phyloP scores from a whole-genome alignment of 352 stramenopile genomes.

The Thraustotheca clavata region DNA sequence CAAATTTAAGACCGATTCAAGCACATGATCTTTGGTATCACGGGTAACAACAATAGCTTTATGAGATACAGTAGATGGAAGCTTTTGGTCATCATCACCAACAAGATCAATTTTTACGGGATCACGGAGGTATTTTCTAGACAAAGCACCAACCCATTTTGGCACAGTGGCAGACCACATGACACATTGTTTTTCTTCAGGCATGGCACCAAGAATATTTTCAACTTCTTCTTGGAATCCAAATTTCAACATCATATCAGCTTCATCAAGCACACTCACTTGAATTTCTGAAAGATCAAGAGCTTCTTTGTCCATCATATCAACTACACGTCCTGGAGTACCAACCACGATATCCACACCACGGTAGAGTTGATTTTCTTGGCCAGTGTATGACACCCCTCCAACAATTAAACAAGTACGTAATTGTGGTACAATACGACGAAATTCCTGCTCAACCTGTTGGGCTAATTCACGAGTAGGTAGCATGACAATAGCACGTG shows the following conservation, averaged over 20 bases:
- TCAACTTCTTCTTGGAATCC: conserved; percentile 97
- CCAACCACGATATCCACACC: conserved; percentile 93
- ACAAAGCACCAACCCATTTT: conserved; percentile 92
- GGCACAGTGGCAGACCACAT: conserved; percentile 97
- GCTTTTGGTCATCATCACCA: conserved; percentile 73
- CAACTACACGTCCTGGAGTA: conserved; percentile 95
- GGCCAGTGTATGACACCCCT: conserved; percentile 87
- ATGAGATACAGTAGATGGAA: conserved; percentile 84
- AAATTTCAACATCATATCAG: conserved; percentile 98
- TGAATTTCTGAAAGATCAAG: conserved; percentile 86
- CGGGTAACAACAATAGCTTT: conserved; percentile 87
- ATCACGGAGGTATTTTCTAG: conserved; percentile 88
- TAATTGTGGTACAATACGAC: conserved; percentile 82
- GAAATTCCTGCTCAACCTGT: conserved; percentile 92
- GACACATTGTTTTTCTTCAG: conserved; percentile 79
- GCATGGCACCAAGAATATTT: conserved; percentile 85
- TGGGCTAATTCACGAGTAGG: conserved; percentile 96
- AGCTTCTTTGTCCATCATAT: conserved; percentile 91
- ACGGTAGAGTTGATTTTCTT: conserved; percentile 86
- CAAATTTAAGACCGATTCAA: conserved; percentile 62
- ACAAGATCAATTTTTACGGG: conserved; percentile 93
- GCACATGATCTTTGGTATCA: conserved; percentile 47
- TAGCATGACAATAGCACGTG: conserved; percentile 91
- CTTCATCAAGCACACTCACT: conserved; percentile 92
- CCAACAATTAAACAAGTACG: conserved; percentile 89